Evolutionary conservation across 257 asterid species (phyloP), one percentile per base, ranked within the genome.

Genomic region (Haberlea rhodopensis): DNA sequence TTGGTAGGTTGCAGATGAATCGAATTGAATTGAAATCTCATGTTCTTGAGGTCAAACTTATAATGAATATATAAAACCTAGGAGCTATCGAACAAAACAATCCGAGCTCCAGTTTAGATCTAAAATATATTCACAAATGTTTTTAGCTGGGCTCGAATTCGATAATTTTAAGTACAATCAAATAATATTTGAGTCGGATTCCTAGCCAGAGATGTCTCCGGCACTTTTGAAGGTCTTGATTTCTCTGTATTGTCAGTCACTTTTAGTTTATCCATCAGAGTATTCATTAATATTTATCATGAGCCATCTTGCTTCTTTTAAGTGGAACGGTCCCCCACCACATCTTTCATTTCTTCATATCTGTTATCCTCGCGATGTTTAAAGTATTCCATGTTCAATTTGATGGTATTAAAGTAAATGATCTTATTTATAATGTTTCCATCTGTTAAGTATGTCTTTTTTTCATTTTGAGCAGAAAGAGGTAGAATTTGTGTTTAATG

Each of bases 401-500:
- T 54, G 55, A 60, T 32, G 20, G 13, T 62, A 20, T 62, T 60
- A 55, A 13, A 15, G 52, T 23, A 21, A n/a, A 23, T 20, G n/a
- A 21, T 27, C 23, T 56, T 43, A 7, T 7, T 54, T 58, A 27
- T 57, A 54, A 9, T 63, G 21, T 34, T 8, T 15, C 16, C 27
- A 23, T 13, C 46, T 68, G 25, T 71, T 57, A 70, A 63, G 23
- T 40, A 16, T 22, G 31, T 53, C 57, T 9, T 58, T n/a, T 57
- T 48, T 71, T 34, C 56, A 24, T 62, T 63, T 29, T 63, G 71
- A 69, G 69, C 84, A 86, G 95, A 78, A 86, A 73, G 91, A 86
- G 56, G 90, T 84, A 82, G 96, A 88, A 73, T 88, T 86, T 58
- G 80, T 84, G 70, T 88, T 88, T 78, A 69, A 67, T 57, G 83